These are phyloP conservation scores for Chlorella sp. DNA, from an alignment of 139 green algal genomes.

Conservation along the genomic window DNA sequence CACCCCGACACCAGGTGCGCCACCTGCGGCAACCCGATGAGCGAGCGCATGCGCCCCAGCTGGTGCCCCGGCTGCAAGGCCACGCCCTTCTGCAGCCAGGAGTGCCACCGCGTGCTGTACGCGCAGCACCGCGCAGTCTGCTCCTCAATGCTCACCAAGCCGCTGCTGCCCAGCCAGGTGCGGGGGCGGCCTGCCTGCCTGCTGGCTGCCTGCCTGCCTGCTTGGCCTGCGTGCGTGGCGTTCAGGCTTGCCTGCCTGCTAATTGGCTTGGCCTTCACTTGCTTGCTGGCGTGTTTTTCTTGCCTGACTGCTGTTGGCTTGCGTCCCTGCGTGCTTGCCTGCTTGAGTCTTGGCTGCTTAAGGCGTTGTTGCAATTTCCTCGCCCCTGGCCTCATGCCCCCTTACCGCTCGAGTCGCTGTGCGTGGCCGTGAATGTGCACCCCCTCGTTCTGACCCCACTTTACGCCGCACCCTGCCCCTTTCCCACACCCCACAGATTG, in stretches of 20 bases:
- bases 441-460: background rate
- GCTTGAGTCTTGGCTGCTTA: too few species aligned
- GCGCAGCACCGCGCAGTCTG: conserved; percentile 42
- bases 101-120: conserved; percentile 42
- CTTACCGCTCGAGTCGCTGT: too few species aligned
- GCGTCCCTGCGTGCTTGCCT: too few species aligned
- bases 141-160: conserved; percentile 40
- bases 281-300: background rate
- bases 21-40: conserved; percentile 40
- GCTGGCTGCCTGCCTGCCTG: background rate
- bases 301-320: background rate
- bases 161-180: conserved; percentile 45
- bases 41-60: conserved; percentile 36
- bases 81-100: conserved; percentile 44
- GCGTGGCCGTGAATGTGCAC: too few species aligned
- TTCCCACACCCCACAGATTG: conserved; percentile 17
- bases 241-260: background rate
- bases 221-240: background rate
- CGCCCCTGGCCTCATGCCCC: background rate
- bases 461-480: background rate
- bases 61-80: conserved; percentile 49
- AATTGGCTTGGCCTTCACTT: background rate
- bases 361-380: too few species aligned
- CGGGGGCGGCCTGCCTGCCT: background rate
- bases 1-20: conserved; percentile 13